phyloP scores from a whole-genome alignment of 805 yeast species.

The Yamadazyma nakazawae region DNA sequence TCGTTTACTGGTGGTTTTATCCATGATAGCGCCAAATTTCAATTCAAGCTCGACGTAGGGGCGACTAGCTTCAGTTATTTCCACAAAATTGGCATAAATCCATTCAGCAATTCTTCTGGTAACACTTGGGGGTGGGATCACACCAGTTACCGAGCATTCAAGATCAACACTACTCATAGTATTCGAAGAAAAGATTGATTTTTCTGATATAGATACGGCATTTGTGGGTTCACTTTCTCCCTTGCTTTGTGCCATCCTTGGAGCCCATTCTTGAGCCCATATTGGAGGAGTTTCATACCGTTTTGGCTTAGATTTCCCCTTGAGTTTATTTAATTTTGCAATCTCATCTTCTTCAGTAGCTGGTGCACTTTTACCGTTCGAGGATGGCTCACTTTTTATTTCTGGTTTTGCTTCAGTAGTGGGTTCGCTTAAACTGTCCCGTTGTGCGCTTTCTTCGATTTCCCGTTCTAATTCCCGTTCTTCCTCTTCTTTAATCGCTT shows the following conservation, averaged over 20 bases:
- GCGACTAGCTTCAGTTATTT: constrained; percentile 54
- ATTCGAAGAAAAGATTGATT: constrained; percentile 29
- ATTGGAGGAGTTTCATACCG: constrained; percentile 65
- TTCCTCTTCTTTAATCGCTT: not conserved
- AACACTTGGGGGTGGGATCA: constrained; percentile 75
- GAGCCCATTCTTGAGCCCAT: constrained; percentile 80
- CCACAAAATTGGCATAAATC: constrained; percentile 78
- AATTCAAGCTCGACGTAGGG: constrained; percentile 65
- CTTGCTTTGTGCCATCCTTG: constrained; percentile 19
- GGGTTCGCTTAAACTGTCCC: not conserved
- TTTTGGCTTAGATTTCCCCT: constrained; percentile 46
- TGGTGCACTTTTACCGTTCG: not conserved
- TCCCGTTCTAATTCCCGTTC: not conserved
- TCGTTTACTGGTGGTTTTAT: constrained; percentile 58
- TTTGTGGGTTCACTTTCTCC: not conserved
- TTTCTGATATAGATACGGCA: constrained; percentile 16
- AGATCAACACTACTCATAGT: constrained; percentile 34
- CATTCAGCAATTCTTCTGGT: constrained; percentile 82
- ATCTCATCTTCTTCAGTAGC: constrained; percentile 21
- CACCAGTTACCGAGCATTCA: constrained; percentile 62
- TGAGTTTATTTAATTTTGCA: constrained; percentile 20
- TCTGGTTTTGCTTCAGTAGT: not conserved
- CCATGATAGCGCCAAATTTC: constrained; percentile 70
- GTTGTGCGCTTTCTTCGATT: not conserved
- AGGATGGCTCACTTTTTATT: not conserved